These are phyloP conservation scores for Fusarium sp. DNA, from an alignment of 2,329 filamentous ascomycete species.

Conservation along the genomic window DNA sequence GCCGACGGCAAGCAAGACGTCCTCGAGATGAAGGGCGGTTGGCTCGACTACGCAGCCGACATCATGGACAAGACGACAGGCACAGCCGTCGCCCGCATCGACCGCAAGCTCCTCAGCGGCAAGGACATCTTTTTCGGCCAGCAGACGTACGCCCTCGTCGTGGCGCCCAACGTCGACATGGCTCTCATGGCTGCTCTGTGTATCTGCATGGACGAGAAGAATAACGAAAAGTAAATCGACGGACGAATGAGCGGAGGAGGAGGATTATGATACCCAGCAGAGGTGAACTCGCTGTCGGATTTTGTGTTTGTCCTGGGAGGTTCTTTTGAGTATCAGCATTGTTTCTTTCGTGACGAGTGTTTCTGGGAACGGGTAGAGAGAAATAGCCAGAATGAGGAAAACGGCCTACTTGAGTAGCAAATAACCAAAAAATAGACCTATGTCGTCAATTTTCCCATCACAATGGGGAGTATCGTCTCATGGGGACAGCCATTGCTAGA, in stretches of 20 bases:
- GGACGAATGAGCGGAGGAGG: neutral
- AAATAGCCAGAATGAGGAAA: neutral
- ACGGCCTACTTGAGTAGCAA: neutral
- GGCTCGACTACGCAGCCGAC: slow-evolving; percentile 66
- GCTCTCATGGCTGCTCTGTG: slow-evolving; percentile 74
- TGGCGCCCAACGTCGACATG: slow-evolving; percentile 75
- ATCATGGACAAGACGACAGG: slow-evolving; percentile 66
- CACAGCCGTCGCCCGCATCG: slow-evolving; percentile 67
- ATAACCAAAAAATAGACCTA: neutral
- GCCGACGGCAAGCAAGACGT: slow-evolving; percentile 55
- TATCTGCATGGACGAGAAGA: slow-evolving; percentile 75
- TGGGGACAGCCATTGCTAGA: neutral
- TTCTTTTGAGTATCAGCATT: neutral
- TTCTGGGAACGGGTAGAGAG: neutral
- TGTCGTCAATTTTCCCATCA: neutral
- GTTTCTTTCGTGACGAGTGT: neutral
- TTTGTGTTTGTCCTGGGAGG: neutral
- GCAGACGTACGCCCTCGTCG: slow-evolving; percentile 73
- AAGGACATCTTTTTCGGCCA: slow-evolving; percentile 69
- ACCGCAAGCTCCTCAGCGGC: slow-evolving; percentile 67
- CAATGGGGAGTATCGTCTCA: neutral
- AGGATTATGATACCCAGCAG: slow-evolving; percentile 10
- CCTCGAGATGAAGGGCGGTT: slow-evolving; percentile 71
- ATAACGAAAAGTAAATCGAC: slow-evolving; percentile 48
- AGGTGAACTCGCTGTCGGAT: neutral